These are phyloP conservation scores for Aspergillus luchuensis DNA, from an alignment of 2,329 filamentous ascomycete species.

Conservation along the genomic window DNA sequence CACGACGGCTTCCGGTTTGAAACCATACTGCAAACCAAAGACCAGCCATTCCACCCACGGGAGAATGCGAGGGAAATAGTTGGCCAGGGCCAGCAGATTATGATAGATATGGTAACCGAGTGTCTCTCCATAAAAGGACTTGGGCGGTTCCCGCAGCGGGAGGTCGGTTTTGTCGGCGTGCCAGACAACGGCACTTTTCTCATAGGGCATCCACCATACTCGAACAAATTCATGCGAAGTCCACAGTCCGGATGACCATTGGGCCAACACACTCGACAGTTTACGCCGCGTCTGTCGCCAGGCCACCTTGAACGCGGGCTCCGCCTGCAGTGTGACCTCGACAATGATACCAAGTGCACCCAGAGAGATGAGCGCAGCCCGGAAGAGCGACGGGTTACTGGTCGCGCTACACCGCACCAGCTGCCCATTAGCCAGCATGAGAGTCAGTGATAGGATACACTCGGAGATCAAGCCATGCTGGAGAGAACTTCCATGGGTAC, in stretches of 20 bases:
- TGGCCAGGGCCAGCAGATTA: constrained; percentile 78
- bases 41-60: constrained; percentile 95
- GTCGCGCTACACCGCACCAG: constrained; percentile 69
- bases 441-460: constrained; percentile 70
- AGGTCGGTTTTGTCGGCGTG: constrained; percentile 75
- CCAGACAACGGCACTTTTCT: constrained; percentile 85
- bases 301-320: constrained; percentile 77
- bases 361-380: constrained; percentile 81
- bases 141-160: constrained; percentile 59
- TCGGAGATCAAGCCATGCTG: constrained; percentile 82
- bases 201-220: constrained; percentile 98
- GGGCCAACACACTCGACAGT: constrained; percentile 67
- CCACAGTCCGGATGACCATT: constrained; percentile 78
- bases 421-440: constrained; percentile 79
- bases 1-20: constrained; percentile 64
- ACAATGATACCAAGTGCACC: constrained; percentile 89
- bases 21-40: constrained; percentile 97
- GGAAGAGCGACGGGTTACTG: constrained; percentile 77
- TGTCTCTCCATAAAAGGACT: constrained; percentile 76
- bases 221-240: constrained; percentile 82
- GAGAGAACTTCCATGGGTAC: constrained; percentile 87
- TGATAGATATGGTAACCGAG: constrained; percentile 91
- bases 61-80: constrained; percentile 75
- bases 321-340: constrained; percentile 81
- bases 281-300: constrained; percentile 81